Evolutionary conservation across 441 rosid genomes (phyloP).

Genomic region (Corymbia citriodora): DNA sequence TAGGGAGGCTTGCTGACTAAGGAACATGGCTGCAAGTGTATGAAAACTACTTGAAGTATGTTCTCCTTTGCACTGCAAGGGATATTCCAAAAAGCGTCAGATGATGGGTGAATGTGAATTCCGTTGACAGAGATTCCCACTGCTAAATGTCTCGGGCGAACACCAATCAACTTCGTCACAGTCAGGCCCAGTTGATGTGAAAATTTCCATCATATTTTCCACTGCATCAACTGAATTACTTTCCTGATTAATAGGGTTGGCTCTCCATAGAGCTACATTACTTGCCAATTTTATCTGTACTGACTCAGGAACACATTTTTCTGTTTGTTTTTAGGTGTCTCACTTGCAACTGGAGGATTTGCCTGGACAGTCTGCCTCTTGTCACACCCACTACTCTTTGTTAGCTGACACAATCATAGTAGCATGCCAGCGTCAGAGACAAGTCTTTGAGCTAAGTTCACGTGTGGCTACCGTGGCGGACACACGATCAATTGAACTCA

Average conservation of each 20-base stretch:
- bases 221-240: background rate
- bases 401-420: background rate
- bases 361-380: background rate
- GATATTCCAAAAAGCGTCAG: background rate
- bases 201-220: background rate
- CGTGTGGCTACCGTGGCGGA: background rate
- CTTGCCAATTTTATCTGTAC: background rate
- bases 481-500: background rate
- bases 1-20: background rate
- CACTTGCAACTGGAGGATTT: background rate
- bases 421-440: background rate
- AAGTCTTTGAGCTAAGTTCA: background rate
- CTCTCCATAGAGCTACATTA: background rate
- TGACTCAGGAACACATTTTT: background rate
- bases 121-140: background rate
- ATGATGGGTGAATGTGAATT: background rate
- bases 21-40: background rate
- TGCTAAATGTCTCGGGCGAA: background rate
- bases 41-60: background rate
- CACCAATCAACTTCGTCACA: background rate
- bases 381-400: background rate
- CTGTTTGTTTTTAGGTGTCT: background rate
- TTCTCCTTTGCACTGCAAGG: background rate
- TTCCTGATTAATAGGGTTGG: background rate
- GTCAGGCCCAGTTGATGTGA: background rate